Evolutionary conservation across 306 rosid genomes (phyloP).

Genomic region (Rubus idaeus): DNA sequence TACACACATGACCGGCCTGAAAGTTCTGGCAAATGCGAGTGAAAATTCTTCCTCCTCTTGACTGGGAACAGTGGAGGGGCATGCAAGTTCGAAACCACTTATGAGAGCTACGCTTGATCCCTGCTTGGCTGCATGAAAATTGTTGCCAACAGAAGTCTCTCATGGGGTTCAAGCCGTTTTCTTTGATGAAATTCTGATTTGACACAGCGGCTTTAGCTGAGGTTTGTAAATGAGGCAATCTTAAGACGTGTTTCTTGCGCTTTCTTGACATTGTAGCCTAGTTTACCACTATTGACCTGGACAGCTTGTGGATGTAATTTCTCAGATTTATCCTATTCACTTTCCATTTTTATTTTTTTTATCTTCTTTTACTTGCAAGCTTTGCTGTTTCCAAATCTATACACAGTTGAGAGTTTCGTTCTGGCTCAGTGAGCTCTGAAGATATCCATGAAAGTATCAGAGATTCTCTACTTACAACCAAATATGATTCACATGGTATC

Average conservation of each 20-base stretch:
- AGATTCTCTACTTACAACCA: no score
- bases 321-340: background rate
- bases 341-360: background rate
- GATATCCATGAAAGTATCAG: no score
- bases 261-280: conserved; percentile 25
- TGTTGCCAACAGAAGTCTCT: conserved; percentile 7
- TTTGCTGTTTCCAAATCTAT: background rate
- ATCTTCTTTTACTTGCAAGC: background rate
- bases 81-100: conserved; percentile 4
- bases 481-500: no score
- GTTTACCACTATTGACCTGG: conserved; percentile 20
- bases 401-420: background rate
- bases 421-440: no score
- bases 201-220: conserved; percentile 29
- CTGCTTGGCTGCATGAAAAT: conserved; percentile 19
- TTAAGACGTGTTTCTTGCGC: conserved; percentile 3
- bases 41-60: background rate
- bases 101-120: conserved; percentile 8
- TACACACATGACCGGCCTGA: conserved; percentile 18
- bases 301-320: conserved; percentile 2
- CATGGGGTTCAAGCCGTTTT: conserved; percentile 20
- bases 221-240: conserved; percentile 37
- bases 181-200: conserved; percentile 30
- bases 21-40: conserved; percentile 31
- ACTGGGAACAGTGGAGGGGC: conserved; percentile 7